These are phyloP conservation scores for Dalbergia cultrata DNA, from an alignment of 306 rosid genomes.

Conservation along the genomic window DNA sequence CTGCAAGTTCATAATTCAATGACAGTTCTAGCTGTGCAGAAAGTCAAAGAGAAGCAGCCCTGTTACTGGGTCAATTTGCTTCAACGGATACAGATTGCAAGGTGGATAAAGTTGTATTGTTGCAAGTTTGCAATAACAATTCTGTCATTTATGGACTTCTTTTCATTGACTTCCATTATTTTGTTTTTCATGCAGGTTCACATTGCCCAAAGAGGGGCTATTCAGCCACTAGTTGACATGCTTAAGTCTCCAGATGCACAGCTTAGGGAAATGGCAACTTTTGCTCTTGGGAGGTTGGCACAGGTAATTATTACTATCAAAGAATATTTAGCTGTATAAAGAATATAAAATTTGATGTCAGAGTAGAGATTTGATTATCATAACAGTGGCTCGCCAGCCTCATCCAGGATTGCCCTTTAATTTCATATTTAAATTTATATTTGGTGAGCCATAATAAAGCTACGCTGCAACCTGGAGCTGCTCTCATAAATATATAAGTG, in stretches of 20 bases:
- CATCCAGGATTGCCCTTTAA: not conserved
- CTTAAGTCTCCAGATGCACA: slow-evolving; percentile 84
- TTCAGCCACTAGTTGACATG: slow-evolving; percentile 86
- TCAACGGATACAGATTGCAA: slow-evolving; percentile 72
- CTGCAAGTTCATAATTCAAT: not conserved
- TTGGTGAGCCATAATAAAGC: not conserved
- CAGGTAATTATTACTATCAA: slow-evolving; percentile 65
- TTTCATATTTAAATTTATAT: not conserved
- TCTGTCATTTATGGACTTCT: not conserved
- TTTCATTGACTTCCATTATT: slow-evolving; percentile 11
- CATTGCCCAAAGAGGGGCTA: slow-evolving; percentile 94
- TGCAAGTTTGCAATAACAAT: slow-evolving; percentile 9
- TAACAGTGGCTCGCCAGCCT: slow-evolving; percentile 14
- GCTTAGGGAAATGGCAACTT: slow-evolving; percentile 89
- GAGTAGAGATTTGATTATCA: slow-evolving; percentile 19
- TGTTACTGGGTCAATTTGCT: slow-evolving; percentile 84
- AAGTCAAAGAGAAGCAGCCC: slow-evolving; percentile 75
- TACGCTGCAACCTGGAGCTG: not conserved
- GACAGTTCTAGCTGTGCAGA: slow-evolving; percentile 68
- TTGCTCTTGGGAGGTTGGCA: slow-evolving; percentile 96
- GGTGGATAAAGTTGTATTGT: slow-evolving; percentile 49
- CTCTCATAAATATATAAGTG: not conserved
- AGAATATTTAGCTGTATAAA: not conserved
- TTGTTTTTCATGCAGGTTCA: slow-evolving; percentile 58
- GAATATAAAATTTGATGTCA: slow-evolving; percentile 34